Evolutionary conservation across 179 eudicot genomes (phyloP), one percentile per base, ranked within the genome.

Genomic region (Silene noctiflora): DNA sequence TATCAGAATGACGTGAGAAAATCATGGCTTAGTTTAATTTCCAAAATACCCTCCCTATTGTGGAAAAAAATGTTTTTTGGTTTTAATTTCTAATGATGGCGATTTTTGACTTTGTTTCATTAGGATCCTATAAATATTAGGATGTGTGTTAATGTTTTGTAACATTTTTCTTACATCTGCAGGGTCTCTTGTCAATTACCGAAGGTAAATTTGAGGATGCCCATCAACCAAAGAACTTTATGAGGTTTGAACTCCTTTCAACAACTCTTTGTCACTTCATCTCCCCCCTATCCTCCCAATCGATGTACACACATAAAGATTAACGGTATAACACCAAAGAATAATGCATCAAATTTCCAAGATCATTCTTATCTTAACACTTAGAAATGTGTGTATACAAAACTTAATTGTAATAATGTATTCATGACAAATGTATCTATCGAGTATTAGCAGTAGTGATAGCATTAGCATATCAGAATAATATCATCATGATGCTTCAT

Each of bases 171-270:
- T 78, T 82, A 80, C 80, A 33, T 77, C 81, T 44, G 72, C 42
- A 65, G 84, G 74, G 56, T 19, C 81, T 51, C 58, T 69, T 14
- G 72, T 53, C 69, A 46, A 53, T 84, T 33, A 75, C 77, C 22
- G 81, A 80, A 3, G 72, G 25, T 42, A 76, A 77, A 29, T 58
- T 55, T 6, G 70, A 61, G 25, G 76, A 59, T 67, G 80, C 61
- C 46, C 75, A 46, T 69, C 78, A 72, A 63, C 14, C 75, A 64
- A 80, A 67, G 68, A 82, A 78, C 39, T 55, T 67, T 48, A 48
- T 22, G 39, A 82, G 87, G 85, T 84, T 65, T 61, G 80, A 19
- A 66, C 60, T 56, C 59, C 53, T 56, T 66, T 75, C 67, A 20
- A 17, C 22, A 56, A 71, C 14, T 42, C n/a, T n/a, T 22, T 67